Base-by-base conservation (phyloP, 1,139 yeast genomes). In the Yamadazyma diddensiae region DNA sequence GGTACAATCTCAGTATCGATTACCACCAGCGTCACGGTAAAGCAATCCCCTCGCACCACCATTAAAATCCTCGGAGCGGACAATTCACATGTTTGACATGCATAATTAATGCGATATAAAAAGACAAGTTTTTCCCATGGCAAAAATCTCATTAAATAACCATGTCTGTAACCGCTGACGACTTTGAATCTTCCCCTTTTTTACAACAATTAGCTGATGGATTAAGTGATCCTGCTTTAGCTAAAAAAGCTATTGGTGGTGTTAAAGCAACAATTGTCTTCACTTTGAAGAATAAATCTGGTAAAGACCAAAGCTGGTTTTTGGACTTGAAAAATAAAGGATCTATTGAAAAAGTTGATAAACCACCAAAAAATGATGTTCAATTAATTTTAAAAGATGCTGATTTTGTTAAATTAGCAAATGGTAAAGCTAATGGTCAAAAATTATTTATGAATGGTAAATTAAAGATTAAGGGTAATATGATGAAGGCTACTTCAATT, bases 381-480 rank as follows among this genome's bases (percentile, higher is more conserved):
- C 80, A 73, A 43, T 75, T 85, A 56, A 61, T 70, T 45, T 65
- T 84, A 48, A 66, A 66, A 45, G 95, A 85, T 52, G 64, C 65
- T 39, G 81, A 78, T 49, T 77, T 85, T 49, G 81, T 73, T 47
- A 78, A 74, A 55, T 73, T 85, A 50, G 85, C 84, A 36, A 63
- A 69, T 42, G 94, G 94, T 47, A 82, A 83, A 67, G 80, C 87
- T 43, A 82, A 81, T 57, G 88, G 94, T 37, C 95, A 85, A 62
- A 82, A 80, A 65, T 73, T 86, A 53, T 85, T 84, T 63, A 77
- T 85, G 84, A 68, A 76, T 52, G 95, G 95, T 36, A 82, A 82
- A 61, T 73, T 85, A 60, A 85, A 85, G 73, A 81, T 85, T 46
- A 82, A 79, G 70, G 95, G 95, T 51, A 84, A 85, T 65, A 82